A percentile compares a stretch with the other conserved stretches of the same genome.
Conservation (phyloP, 768 basidiomycete genomes). For the Crepidotus variabilis region DNA sequence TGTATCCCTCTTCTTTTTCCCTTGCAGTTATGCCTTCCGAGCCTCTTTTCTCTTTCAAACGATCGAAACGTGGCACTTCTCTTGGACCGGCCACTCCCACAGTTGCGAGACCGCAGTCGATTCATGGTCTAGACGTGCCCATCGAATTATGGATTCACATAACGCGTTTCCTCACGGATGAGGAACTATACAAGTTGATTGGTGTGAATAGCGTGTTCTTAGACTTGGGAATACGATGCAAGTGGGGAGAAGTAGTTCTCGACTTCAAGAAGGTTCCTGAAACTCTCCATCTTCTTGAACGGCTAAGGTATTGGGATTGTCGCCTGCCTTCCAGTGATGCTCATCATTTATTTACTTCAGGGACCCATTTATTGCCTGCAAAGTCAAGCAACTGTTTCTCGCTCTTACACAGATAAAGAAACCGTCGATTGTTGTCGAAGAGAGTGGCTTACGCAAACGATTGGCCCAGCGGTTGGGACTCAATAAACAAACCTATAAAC, state of each 20-base stretch:
- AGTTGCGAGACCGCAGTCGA: background rate
- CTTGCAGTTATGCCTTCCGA: background rate
- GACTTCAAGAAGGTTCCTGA: slow-evolving; percentile 5
- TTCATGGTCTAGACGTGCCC: slow-evolving; percentile 7
- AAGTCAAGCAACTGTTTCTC: background rate
- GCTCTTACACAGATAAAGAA: background rate
- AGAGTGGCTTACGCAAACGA: background rate
- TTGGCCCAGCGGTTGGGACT: background rate
- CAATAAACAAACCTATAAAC: background rate
- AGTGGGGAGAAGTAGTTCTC: slow-evolving; percentile 10
- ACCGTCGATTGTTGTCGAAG: background rate
- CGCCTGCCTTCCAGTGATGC: background rate
- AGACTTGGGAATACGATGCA: slow-evolving; percentile 17
- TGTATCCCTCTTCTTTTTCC: background rate
- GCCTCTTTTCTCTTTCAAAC: background rate
- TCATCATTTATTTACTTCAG: background rate
- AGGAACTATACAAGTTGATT: slow-evolving; percentile 11
- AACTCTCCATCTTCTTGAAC: slow-evolving; percentile 5
- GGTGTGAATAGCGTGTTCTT: slow-evolving; percentile 20
- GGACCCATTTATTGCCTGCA: slow-evolving; percentile 1
- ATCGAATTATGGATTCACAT: slow-evolving; percentile 23
- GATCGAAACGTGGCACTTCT: background rate
- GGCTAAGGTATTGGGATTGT: slow-evolving; percentile 6
- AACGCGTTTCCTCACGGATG: slow-evolving; percentile 13
- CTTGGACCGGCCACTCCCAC: background rate